Evolutionary conservation across 257 asterid species (phyloP).

Genomic region (Nicotiana undulata): DNA sequence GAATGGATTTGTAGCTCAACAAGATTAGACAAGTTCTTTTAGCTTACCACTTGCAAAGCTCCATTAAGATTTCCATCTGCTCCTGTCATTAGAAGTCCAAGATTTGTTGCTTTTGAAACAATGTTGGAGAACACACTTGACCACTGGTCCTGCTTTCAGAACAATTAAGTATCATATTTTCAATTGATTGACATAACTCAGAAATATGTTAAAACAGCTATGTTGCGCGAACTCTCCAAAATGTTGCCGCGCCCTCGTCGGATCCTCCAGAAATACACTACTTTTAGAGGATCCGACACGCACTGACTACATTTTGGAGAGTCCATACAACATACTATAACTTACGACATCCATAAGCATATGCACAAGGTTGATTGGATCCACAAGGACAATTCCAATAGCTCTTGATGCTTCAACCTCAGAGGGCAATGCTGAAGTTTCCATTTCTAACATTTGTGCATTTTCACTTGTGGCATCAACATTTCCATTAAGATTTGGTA

Average conservation of each 20-base stretch:
- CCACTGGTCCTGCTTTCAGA: conserved; percentile 38
- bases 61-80: conserved; percentile 27
- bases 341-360: conserved; percentile 54
- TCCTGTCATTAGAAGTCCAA: conserved; percentile 26
- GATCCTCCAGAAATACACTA: not conserved
- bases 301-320: not conserved
- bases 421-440: not conserved
- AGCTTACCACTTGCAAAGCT: conserved; percentile 43
- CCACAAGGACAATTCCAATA: conserved; percentile 31
- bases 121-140: conserved; percentile 38
- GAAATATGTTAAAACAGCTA: not conserved
- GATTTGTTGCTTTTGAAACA: conserved; percentile 34
- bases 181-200: not conserved
- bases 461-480: not conserved
- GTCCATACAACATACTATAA: not conserved
- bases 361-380: conserved; percentile 25
- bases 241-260: not conserved
- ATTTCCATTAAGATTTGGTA: conserved; percentile 18
- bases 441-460: not conserved
- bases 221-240: no score
- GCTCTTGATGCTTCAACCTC: conserved; percentile 37
- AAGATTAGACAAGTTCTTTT: not conserved
- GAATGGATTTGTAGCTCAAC: not conserved
- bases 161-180: not conserved
- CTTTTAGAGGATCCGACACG: not conserved